A percentile compares a stretch with the other conserved stretches of the same genome.
phyloP scores from a whole-genome alignment of 2,329 filamentous ascomycete species.

The Shiraia bambusicola region DNA sequence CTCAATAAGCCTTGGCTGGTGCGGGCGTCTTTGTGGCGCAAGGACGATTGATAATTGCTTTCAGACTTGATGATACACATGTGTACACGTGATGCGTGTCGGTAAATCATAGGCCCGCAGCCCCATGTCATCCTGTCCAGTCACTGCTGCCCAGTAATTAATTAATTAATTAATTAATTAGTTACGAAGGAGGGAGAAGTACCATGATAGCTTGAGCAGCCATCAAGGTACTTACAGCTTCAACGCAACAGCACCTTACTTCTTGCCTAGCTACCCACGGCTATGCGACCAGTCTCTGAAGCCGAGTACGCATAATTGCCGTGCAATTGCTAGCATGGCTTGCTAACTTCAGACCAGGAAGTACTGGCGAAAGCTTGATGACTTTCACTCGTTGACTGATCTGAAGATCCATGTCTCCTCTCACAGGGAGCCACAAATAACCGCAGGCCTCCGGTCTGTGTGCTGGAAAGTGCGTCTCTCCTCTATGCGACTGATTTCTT shows the following conservation, averaged over 20 bases:
- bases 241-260: neutral
- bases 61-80: too few relatives aligned
- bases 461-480: constrained; percentile 76
- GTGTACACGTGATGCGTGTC: constrained; percentile 13
- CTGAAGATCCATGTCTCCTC: constrained; percentile 42
- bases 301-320: constrained; percentile 29
- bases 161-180: too few relatives aligned
- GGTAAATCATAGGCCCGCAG: constrained; percentile 10
- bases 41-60: too few relatives aligned
- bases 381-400: constrained; percentile 41
- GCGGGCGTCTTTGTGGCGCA: too few relatives aligned
- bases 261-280: constrained; percentile 6
- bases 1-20: too few relatives aligned
- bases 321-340: neutral
- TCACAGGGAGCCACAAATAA: constrained; percentile 42
- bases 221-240: constrained; percentile 35
- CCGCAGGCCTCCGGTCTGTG: constrained; percentile 75
- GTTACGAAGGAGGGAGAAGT: too few relatives aligned
- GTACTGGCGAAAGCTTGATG: constrained; percentile 40
- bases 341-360: constrained; percentile 31
- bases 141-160: too few relatives aligned
- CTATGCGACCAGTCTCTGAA: constrained; percentile 37
- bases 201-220: constrained; percentile 22
- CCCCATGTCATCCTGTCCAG: constrained; percentile 22
- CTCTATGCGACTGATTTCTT: neutral